Evolutionary conservation across 139 green algal species (phyloP).

Genomic region (Eudorina sp.): DNA sequence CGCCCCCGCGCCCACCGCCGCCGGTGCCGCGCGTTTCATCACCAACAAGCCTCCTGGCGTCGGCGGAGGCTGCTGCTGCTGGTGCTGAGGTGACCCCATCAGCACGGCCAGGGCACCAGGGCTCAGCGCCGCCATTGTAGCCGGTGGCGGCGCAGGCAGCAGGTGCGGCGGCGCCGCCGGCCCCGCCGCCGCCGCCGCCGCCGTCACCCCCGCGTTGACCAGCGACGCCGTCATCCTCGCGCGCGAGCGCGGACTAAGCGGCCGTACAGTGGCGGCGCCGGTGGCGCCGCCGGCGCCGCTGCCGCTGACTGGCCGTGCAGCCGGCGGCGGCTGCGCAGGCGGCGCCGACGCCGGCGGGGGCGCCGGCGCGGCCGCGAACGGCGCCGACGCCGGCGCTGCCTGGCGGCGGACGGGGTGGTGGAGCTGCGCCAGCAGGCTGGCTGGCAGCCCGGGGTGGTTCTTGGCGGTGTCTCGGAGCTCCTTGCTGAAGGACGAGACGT

Average conservation of each 20-base stretch:
- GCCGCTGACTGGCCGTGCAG: background rate
- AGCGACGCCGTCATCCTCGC: background rate
- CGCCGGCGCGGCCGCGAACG: background rate
- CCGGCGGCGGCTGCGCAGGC: background rate
- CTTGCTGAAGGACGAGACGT: background rate
- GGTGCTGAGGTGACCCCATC: background rate
- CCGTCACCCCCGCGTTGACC: background rate
- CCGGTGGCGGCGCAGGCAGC: background rate
- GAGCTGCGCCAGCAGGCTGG: constrained; percentile 18
- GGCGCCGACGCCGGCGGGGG: background rate
- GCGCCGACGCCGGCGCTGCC: background rate
- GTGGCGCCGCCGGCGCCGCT: too few relatives aligned
- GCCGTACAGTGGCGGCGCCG: background rate
- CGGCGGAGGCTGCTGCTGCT: background rate
- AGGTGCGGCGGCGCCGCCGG: background rate
- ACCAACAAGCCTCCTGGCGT: background rate
- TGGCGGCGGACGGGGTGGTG: background rate
- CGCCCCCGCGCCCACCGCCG: background rate
- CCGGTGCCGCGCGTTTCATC: background rate
- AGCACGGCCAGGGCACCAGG: constrained; percentile 27
- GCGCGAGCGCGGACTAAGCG: constrained; percentile 10
- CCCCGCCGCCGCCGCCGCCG: too few relatives aligned
- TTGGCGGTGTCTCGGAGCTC: background rate
- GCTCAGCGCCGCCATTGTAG: background rate
- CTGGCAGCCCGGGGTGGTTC: constrained; percentile 19